Base-by-base conservation (phyloP, 371 early-diverging fungal genomes). In the Lichtheimia corymbifera region DNA sequence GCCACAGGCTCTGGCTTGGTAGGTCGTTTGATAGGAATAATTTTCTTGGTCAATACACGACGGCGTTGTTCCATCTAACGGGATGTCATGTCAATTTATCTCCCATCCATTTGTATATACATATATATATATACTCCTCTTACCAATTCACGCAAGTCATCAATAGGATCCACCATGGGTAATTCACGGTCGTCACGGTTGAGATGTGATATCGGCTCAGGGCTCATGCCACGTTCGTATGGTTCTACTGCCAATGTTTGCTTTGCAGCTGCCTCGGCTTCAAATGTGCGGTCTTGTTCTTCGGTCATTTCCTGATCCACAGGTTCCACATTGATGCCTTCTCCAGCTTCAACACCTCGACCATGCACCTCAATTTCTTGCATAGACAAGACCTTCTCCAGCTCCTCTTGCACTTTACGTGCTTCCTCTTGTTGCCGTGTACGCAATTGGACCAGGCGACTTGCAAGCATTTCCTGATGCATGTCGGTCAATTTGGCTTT, bases 401-500 rank as follows among this genome's bases (percentile, higher is more conserved):
- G 59, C 58, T 90, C 89, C 43, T 89, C 81, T 64, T 85, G 84
- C 5, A 86, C 88, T 67, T 87, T 84, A 13, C 79, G 74, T 12
- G 91, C 93, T 50, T 89, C 87, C 15, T 84, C 83, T 25, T 74
- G 63, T 58, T 87, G 88, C 60, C 79, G 75, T 17, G 79, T 74
- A 40, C 85, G 81, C 45, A 95, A 72, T 61, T 91, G 89, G 49
- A 90, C 84, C 35, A 91, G 63, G 5, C 95, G 85, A 25, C 86
- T 88, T 25, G 81, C 71, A 7, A 95, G 66, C 12, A 94, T 76
- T 22, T 78, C 79, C 51, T 86, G 81, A 70, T 95, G 95, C 86
- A 92, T 91, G 35, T 79, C 80, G 28, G 80, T 77, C 20, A 93
- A 71, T 57, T 82, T 83, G 6, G 91, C 88, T 65, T 91, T 91